Conservation (phyloP, 2,329 filamentous ascomycete species). For the Nemania bipapillata region DNA sequence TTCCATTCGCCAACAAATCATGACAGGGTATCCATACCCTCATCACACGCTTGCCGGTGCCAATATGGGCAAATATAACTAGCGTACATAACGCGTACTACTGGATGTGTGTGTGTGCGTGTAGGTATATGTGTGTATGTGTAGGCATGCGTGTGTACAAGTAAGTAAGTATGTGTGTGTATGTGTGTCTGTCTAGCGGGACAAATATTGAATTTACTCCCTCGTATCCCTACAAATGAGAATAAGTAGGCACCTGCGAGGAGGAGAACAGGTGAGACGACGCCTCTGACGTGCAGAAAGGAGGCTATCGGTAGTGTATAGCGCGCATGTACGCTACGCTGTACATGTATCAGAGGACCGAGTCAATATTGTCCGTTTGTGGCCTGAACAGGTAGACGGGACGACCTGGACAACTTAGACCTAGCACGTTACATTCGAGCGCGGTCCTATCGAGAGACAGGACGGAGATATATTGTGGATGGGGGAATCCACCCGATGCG, state of each 20-base stretch:
- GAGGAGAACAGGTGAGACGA: background rate
- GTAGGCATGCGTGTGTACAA: background rate
- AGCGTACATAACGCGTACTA: background rate
- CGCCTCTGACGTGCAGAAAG: constrained; percentile 12
- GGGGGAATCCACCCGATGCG: background rate
- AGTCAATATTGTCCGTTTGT: background rate
- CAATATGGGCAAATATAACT: constrained; percentile 9
- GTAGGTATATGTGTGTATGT: too few species aligned
- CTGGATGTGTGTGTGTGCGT: background rate
- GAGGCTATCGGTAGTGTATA: background rate
- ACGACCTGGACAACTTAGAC: constrained; percentile 11
- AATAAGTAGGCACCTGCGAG: background rate
- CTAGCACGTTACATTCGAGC: constrained; percentile 5
- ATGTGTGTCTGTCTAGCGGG: background rate
- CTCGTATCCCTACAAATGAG: constrained; percentile 15
- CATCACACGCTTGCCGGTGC: background rate
- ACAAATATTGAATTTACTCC: constrained; percentile 9
- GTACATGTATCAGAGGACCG: background rate
- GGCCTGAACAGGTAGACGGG: background rate
- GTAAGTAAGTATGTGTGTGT: too few species aligned
- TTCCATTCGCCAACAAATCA: background rate
- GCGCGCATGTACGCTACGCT: background rate
- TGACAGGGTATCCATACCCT: constrained; percentile 4
- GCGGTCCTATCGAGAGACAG: background rate
- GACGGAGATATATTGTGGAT: background rate